Evolutionary conservation across 192 early-diverging fungal species (phyloP).

Genomic region (Coemansia sp.): DNA sequence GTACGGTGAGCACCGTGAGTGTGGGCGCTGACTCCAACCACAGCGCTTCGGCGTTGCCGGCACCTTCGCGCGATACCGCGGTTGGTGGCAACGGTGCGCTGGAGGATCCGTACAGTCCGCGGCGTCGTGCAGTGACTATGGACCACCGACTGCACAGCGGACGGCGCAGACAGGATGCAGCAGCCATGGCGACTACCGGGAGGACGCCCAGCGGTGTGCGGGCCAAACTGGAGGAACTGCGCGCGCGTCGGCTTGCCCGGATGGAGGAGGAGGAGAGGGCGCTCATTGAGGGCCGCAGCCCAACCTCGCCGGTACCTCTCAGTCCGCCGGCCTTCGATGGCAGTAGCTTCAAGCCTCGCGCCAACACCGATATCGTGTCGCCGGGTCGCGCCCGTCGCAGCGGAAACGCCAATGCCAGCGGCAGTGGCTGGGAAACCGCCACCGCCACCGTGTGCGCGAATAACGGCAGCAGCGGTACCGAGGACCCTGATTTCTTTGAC

Average conservation of each 20-base stretch:
- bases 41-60: neutral
- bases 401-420: neutral
- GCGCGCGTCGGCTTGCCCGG: conserved; percentile 31
- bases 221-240: conserved; percentile 20
- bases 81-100: neutral
- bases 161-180: neutral
- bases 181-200: neutral
- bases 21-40: neutral
- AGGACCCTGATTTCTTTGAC: conserved; percentile 35
- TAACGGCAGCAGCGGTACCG: conserved; percentile 4
- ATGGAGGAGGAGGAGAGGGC: conserved; percentile 20
- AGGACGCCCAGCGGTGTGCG: conserved; percentile 7
- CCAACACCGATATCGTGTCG: neutral
- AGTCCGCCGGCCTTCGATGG: neutral
- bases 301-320: neutral
- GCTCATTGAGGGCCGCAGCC: neutral
- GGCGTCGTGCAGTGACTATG: conserved; percentile 27
- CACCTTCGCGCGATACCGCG: neutral
- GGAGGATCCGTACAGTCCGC: conserved; percentile 12
- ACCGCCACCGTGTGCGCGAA: neutral
- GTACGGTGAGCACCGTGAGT: conserved; percentile 35
- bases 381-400: neutral
- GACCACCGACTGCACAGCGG: conserved; percentile 2
- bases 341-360: neutral
- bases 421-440: neutral